These are phyloP conservation scores for Phaeosphaeria sp. DNA, from an alignment of 2,329 filamentous ascomycete genomes.

Conservation along the genomic window DNA sequence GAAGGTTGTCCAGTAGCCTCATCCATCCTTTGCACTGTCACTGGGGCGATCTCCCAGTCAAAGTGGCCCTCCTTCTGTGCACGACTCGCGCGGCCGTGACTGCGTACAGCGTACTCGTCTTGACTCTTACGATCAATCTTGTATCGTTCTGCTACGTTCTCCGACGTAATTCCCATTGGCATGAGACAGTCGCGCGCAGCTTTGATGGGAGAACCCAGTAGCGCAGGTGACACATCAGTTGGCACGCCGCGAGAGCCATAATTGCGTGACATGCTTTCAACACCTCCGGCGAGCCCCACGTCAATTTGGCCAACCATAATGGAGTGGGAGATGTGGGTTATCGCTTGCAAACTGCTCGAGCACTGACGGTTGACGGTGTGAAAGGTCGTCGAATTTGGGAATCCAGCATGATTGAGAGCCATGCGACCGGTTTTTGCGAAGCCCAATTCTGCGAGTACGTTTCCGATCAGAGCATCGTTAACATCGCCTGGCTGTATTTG, in stretches of 20 bases:
- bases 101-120: conserved; percentile 86
- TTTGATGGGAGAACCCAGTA: conserved; percentile 73
- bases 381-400: conserved; percentile 84
- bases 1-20: conserved; percentile 69
- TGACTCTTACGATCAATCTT: conserved; percentile 77
- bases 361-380: conserved; percentile 93
- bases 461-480: conserved; percentile 62
- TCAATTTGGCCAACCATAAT: conserved; percentile 83
- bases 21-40: conserved; percentile 79
- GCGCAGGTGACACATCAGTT: conserved; percentile 75
- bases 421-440: conserved; percentile 91
- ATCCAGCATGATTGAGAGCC: conserved; percentile 86
- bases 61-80: conserved; percentile 90
- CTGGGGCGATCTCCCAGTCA: conserved; percentile 90
- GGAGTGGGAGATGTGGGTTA: conserved; percentile 89
- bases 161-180: conserved; percentile 98
- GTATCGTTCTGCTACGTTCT: conserved; percentile 93
- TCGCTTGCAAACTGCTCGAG: conserved; percentile 92
- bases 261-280: conserved; percentile 89
- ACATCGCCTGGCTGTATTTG: conserved; percentile 31
- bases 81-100: conserved; percentile 81
- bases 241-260: conserved; percentile 78
- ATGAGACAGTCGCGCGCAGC: conserved; percentile 85
- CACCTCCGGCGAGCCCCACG: conserved; percentile 83
- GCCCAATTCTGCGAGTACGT: conserved; percentile 77